Base-by-base conservation (phyloP, 2,329 filamentous ascomycete genomes). In the Beauveria australis region DNA sequence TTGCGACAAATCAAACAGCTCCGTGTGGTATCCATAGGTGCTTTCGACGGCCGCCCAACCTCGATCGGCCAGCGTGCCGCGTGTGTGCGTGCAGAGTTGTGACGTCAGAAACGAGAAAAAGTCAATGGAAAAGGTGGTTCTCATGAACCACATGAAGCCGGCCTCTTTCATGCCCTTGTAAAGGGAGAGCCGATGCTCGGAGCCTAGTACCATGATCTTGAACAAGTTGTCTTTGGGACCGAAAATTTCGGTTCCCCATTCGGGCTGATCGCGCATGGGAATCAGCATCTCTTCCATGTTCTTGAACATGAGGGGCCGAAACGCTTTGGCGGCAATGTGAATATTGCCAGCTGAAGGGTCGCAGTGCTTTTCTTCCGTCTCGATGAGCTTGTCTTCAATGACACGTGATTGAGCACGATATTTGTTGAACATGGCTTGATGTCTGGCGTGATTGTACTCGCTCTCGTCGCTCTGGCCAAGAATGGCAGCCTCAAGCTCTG, bases 81-180 rank as follows among this genome's bases (percentile, higher is more conserved):
- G 73, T 0, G 74, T 76, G 43, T 79, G 78, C 37, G 77, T 74
- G 63, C 75, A 78, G 14, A 86, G 75, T 66, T 84, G 80, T 5
- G 80, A 80, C 0, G 79, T 78, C 68, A 84, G 75, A 67, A 82
- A 83, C 43, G 79, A 72, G 63, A 85, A 81, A 26, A 84, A 72
- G 60, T 83, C 82, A 53, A 80, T 70, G 65, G 84, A 81, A 68
- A 85, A 83, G 65, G 83, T 78, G 26, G 74, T 71, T 62, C 77
- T 76, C 67, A 78, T 73, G 64, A 80, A 84, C 83, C 83, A 86
- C 12, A 80, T 66, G 67, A 84, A 85, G 1, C 79, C 79, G 0
- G 72, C 74, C 26, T 76, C 71, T 19, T 72, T 70, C 64, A 78
- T 72, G 2, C 74, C 67, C 28, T 74, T 68, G 64, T 81, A 81